A percentile compares a stretch with the other conserved stretches of the same genome.
Evolutionary conservation across 2,329 filamentous ascomycete species (phyloP).

Genomic region (Cordyceps farinosa): DNA sequence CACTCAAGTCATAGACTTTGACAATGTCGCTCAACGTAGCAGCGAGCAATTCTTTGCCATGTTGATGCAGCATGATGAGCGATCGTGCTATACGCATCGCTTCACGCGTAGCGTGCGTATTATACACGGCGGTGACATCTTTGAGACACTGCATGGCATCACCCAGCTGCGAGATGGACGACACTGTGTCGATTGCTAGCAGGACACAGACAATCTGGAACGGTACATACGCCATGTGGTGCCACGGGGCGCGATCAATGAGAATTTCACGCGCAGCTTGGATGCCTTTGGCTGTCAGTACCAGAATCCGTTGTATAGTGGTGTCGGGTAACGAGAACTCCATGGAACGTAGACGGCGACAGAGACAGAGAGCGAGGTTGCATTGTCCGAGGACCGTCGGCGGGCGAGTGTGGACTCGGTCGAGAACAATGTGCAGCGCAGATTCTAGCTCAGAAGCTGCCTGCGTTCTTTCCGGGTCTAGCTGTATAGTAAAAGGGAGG

Average conservation of each 20-base stretch:
- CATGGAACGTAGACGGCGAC: constrained; percentile 49
- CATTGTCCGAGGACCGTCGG: constrained; percentile 48
- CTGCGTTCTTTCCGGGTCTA: constrained; percentile 48
- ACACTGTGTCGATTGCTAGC: constrained; percentile 50
- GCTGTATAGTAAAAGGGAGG: constrained; percentile 49
- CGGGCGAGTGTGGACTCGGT: constrained; percentile 36
- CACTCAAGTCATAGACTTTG: constrained; percentile 31
- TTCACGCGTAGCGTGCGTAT: constrained; percentile 48
- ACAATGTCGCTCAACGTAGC: constrained; percentile 37
- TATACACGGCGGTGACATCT: constrained; percentile 40
- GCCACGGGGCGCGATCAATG: constrained; percentile 48
- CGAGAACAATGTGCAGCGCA: constrained; percentile 40
- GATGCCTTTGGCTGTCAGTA: constrained; percentile 42
- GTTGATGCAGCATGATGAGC: constrained; percentile 50
- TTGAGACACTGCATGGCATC: constrained; percentile 49
- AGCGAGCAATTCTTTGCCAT: constrained; percentile 44
- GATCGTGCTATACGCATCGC: constrained; percentile 52
- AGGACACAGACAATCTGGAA: constrained; percentile 56
- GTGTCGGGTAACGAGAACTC: constrained; percentile 42
- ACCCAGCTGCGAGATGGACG: constrained; percentile 44
- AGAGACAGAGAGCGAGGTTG: constrained; percentile 54
- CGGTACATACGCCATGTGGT: constrained; percentile 57
- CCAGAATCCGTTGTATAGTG: constrained; percentile 45
- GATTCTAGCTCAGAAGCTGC: constrained; percentile 40
- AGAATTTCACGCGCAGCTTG: constrained; percentile 45